These are phyloP conservation scores for Microstroma glucosiphilum DNA, from an alignment of 1,284 basidiomycete genomes.

Conservation along the genomic window DNA sequence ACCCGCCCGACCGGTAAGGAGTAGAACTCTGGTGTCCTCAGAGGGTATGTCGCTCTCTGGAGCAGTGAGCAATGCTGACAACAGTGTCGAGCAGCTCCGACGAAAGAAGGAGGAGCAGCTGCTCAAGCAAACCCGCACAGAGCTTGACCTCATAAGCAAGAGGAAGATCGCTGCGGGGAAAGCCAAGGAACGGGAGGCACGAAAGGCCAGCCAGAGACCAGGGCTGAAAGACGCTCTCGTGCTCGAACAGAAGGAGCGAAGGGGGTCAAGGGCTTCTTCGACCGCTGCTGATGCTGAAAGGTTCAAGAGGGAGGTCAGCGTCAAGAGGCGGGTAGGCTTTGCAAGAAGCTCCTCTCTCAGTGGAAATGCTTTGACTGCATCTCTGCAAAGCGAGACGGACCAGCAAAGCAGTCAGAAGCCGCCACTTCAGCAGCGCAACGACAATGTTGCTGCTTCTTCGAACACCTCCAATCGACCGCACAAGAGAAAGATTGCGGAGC, in stretches of 20 bases:
- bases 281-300: background rate
- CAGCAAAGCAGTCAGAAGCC: too few relatives aligned
- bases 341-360: background rate
- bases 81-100: background rate
- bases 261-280: background rate
- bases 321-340: background rate
- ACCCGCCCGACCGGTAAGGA: background rate
- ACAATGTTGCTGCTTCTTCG: too few relatives aligned
- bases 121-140: background rate
- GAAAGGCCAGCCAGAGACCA: background rate
- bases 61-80: background rate
- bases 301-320: conserved; percentile 5
- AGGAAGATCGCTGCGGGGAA: background rate
- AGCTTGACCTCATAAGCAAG: background rate
- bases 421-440: too few relatives aligned
- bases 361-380: background rate
- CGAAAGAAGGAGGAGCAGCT: background rate
- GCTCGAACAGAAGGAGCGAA: conserved; percentile 4
- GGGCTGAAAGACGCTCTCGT: conserved; percentile 1
- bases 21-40: background rate
- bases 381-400: too few relatives aligned
- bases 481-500: conserved; percentile 6
- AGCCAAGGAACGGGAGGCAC: background rate
- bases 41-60: background rate
- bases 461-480: background rate